Base-by-base conservation (phyloP, 2,329 filamentous ascomycete species). In the Neurospora sp. region DNA sequence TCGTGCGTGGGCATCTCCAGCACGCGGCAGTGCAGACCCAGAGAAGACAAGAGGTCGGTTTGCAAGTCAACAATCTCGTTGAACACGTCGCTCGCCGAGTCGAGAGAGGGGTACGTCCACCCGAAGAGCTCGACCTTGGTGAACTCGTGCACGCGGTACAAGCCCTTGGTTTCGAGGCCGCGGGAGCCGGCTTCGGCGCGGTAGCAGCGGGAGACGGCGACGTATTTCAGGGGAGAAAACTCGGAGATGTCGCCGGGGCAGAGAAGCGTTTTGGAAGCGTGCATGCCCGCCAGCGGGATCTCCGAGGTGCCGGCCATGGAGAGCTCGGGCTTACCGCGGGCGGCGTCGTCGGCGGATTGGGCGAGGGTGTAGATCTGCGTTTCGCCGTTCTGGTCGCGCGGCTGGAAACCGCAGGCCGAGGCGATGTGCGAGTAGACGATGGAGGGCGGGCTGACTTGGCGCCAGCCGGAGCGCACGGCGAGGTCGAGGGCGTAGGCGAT, bases 101-200 rank as follows among this genome's bases (percentile, higher is more conserved):
- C 78, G 2, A 76, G 70, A 68, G 88, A 84, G 1, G 92, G 88
- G 38, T 85, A 76, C 4, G 93, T 91, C 96, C 96, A 99, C 0
- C 91, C 93, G 78, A 99, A 98, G 84, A 99, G 90, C 80, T 99
- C 96, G 0, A 99, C 95, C 79, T 99, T 99, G 38, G 93, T 97
- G 81, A 99, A 99, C 81, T 99, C 96, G 81, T 99, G 96, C 3
- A 99, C 96, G 38, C 96, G 91, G 81, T 98, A 99, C 1, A 99
- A 83, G 5, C 96, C 96, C 81, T 97, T 97, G 1, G 94, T 97
- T 75, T 96, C 93, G 33, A 91, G 90, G 38, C 96, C 96, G 46
- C 95, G 86, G 0, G 93, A 92, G 39, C 96, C 96, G 0, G 96
- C 96, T 82, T 99, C 96, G 66, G 96, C 96, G 68, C 96, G 91